Evolutionary conservation across 2,329 filamentous ascomycete genomes (phyloP).

Genomic region (Ophiocordyceps camponoti-rufipedis): DNA sequence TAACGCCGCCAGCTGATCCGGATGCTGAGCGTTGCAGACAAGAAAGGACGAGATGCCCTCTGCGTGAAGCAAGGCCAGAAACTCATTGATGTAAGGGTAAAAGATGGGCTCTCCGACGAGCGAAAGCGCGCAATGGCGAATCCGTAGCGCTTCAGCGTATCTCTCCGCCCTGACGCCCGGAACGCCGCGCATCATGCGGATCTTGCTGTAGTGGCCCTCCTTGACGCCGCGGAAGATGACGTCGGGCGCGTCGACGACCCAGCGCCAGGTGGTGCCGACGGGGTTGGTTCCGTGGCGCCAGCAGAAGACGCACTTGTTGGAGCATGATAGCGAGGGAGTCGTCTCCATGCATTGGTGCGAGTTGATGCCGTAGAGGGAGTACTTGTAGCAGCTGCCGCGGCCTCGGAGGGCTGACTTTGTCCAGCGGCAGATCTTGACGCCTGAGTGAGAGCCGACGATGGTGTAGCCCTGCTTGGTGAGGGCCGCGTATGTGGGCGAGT

Average conservation of each 20-base stretch:
- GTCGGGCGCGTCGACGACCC: conserved; percentile 82
- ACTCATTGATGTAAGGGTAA: conserved; percentile 93
- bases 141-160: conserved; percentile 82
- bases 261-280: conserved; percentile 91
- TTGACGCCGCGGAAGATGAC: conserved; percentile 84
- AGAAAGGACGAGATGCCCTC: conserved; percentile 87
- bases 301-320: conserved; percentile 97
- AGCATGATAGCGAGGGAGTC: conserved; percentile 85
- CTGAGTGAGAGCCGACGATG: conserved; percentile 87
- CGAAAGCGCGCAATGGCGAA: conserved; percentile 80
- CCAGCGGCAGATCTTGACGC: conserved; percentile 96
- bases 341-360: conserved; percentile 98
- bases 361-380: conserved; percentile 88
- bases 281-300: conserved; percentile 97
- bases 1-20: conserved; percentile 68
- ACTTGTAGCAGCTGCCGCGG: conserved; percentile 93
- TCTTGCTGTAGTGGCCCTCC: conserved; percentile 86
- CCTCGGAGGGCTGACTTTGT: conserved; percentile 92
- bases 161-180: conserved; percentile 83
- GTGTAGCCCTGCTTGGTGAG: conserved; percentile 94
- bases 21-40: conserved; percentile 94
- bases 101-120: conserved; percentile 97
- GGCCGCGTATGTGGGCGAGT: conserved; percentile 72
- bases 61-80: conserved; percentile 63
- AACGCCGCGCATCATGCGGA: conserved; percentile 89